Evolutionary conservation across 2,329 filamentous ascomycete genomes (phyloP), one percentile per base, ranked within the genome.

Genomic region (Phyllosticta ampelicida): DNA sequence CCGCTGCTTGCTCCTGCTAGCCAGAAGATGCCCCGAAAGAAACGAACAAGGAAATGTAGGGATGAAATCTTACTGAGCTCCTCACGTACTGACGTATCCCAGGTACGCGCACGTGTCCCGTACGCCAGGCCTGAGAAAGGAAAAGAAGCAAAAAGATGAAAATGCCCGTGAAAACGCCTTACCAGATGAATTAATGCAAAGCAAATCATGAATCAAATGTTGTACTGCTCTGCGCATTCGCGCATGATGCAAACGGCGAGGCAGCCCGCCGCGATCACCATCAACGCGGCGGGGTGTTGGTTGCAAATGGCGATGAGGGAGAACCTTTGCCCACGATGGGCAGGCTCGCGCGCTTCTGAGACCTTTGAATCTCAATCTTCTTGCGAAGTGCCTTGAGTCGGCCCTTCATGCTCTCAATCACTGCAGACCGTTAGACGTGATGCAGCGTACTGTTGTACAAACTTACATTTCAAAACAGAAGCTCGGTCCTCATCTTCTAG

Each of bases 401-500:
- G 23, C 65, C 64, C 60, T 69, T 71, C 63, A 74, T 73, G 61
- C 74, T 71, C 56, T 78, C 75, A 51, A 78, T 71, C 60, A 78
- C 76, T 78, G 54, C 48, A 21, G 11, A 52, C 23, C 4, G 36
- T 18, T 52, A 23, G 26, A 30, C 44, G 28, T 30, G 18, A 28
- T 5, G 11, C 50, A 20, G 18, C 48, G 52, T 11, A 51, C 11
- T 36, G 23, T 20, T 13, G 51, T 6, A 13, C 26, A 48, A 61
- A 75, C 82, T 76, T 78, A 90, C 87, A 83, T 71, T 86, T 89
- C 64, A 86, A 77, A 56, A 91, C 84, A 56, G 85, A 82, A 65
- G 86, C 81, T 66, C 87, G 82, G 70, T 91, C 87, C 63, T 90
- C 87, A 60, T 77, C 76, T 70, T 88, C 85, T 63, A 81, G 72